Percentiles rank a stretch among this genome's conserved stretches.
These are phyloP conservation scores for Camptophora hylomeconis DNA, from an alignment of 2,329 filamentous ascomycete species.

Conservation along the genomic window DNA sequence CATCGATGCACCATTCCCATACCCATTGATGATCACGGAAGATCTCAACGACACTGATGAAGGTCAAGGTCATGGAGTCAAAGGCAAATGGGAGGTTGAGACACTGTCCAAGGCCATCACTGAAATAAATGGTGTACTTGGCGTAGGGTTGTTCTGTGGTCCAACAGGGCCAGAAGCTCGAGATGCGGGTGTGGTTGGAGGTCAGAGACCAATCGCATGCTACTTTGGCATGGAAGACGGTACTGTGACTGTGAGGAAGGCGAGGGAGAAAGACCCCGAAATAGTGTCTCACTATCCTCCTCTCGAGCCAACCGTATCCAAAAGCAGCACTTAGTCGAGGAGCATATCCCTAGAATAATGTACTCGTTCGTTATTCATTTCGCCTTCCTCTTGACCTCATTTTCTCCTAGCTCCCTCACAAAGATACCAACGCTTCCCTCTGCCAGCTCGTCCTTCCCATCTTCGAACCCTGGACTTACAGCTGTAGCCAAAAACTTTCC, in stretches of 20 bases:
- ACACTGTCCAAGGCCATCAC: conserved; percentile 63
- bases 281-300: conserved; percentile 15
- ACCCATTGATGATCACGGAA: conserved; percentile 50
- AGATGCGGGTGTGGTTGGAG: conserved; percentile 48
- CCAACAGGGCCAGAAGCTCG: conserved; percentile 60
- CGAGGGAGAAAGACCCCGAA: conserved; percentile 20
- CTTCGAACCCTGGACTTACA: conserved; percentile 76
- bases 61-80: conserved; percentile 37
- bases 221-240: conserved; percentile 90
- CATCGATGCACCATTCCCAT: conserved; percentile 76
- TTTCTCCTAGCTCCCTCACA: conserved; percentile 72
- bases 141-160: conserved; percentile 83
- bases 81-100: conserved; percentile 69
- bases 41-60: conserved; percentile 36
- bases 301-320: conserved; percentile 4
- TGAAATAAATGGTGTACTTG: conserved; percentile 71
- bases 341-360: background rate
- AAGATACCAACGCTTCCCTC: conserved; percentile 64
- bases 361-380: conserved; percentile 39
- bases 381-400: conserved; percentile 76
- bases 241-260: conserved; percentile 43
- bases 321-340: background rate
- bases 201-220: conserved; percentile 81
- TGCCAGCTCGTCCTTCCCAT: conserved; percentile 63
- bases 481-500: conserved; percentile 69